phyloP scores from a whole-genome alignment of 495 filamentous ascomycete species.

The Podospora sp. region DNA sequence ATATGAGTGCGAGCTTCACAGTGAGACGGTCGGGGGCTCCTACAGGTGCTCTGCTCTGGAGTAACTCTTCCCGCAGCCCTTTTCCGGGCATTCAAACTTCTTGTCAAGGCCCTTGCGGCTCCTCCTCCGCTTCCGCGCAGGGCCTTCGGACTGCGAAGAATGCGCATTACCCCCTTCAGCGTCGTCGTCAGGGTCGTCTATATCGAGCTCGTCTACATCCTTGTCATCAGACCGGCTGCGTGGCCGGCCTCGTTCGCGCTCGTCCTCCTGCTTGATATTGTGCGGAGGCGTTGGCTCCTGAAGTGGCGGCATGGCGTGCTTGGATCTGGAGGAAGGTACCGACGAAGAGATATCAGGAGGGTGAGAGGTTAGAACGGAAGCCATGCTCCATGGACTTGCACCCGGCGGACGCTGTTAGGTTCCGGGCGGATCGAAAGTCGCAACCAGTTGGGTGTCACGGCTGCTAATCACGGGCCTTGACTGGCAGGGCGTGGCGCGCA shows the following conservation, averaged over 20 bases:
- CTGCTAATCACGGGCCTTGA: constrained; percentile 17
- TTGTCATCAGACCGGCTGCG: constrained; percentile 51
- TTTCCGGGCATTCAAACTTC: constrained; percentile 89
- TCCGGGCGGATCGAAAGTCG: constrained; percentile 17
- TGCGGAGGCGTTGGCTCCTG: constrained; percentile 47
- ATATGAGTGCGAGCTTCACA: constrained; percentile 3
- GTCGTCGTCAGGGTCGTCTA: constrained; percentile 42
- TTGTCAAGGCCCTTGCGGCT: constrained; percentile 89
- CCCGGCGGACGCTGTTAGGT: constrained; percentile 23
- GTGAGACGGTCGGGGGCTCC: constrained; percentile 28
- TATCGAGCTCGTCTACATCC: constrained; percentile 45
- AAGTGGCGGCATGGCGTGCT: constrained; percentile 45
- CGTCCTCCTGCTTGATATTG: constrained; percentile 48
- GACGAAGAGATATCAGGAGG: constrained; percentile 44
- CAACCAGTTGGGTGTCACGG: constrained; percentile 30
- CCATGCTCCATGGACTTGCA: constrained; percentile 44
- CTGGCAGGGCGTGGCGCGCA: constrained; percentile 20
- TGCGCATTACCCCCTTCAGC: constrained; percentile 45
- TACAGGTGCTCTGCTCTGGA: constrained; percentile 94
- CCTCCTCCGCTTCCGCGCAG: constrained; percentile 71
- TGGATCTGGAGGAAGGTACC: constrained; percentile 38
- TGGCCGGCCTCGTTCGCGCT: constrained; percentile 49
- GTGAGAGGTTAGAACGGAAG: constrained; percentile 49
- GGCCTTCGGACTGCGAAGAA: constrained; percentile 59
- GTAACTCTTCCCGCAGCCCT: constrained; percentile 93